Conservation (phyloP, 108 stramenopile species). For the Heterococcus sp. region DNA sequence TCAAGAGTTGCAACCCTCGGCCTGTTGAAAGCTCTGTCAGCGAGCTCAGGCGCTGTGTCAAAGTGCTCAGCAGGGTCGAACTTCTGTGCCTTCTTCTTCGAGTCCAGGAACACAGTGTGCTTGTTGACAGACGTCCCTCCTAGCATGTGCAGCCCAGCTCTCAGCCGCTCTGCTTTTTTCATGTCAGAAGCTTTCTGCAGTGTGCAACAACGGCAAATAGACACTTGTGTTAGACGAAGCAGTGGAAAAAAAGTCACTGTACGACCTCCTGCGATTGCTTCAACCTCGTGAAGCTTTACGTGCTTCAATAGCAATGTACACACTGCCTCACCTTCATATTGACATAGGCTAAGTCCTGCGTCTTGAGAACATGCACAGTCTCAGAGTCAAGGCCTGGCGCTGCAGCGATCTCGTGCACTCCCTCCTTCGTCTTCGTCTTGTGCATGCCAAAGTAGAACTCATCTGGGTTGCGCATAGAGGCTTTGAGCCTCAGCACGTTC, state of each 20-base stretch:
- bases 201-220: neutral
- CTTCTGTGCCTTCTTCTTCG: constrained; percentile 4
- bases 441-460: constrained; percentile 99
- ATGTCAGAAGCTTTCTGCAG: neutral
- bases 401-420: constrained; percentile 64
- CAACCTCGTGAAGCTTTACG: too few relatives aligned
- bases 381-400: neutral
- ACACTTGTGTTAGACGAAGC: neutral
- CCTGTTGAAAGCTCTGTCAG: constrained; percentile 73
- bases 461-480: constrained; percentile 89
- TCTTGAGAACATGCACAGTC: constrained; percentile 80
- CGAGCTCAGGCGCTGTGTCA: constrained; percentile 78
- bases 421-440: constrained; percentile 58
- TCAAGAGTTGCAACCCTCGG: constrained; percentile 23
- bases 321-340: constrained; percentile 49
- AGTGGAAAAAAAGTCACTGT: too few relatives aligned
- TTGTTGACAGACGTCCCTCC: constrained; percentile 29
- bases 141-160: constrained; percentile 68
- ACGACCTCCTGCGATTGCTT: too few relatives aligned
- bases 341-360: constrained; percentile 91
- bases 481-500: constrained; percentile 68
- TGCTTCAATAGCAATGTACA: neutral
- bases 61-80: constrained; percentile 85
- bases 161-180: constrained; percentile 67
- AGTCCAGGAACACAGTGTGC: constrained; percentile 65